phyloP scores from a whole-genome alignment of 2,329 filamentous ascomycete genomes.

The Phialophora macrospora region DNA sequence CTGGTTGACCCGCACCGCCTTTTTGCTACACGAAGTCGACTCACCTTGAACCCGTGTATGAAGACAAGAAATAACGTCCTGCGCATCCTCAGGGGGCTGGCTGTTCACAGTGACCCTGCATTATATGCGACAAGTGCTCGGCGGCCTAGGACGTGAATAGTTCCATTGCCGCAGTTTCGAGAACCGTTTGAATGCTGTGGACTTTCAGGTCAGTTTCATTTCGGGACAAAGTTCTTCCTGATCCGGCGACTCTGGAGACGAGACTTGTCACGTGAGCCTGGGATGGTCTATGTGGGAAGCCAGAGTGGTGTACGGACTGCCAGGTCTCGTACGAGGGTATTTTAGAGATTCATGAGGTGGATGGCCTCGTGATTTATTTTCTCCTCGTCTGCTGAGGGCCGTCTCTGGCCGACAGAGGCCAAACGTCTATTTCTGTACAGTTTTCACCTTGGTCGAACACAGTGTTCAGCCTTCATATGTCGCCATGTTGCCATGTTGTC shows the following conservation, averaged over 20 bases:
- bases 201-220: background rate
- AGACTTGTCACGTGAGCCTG: background rate
- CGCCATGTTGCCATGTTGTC: conserved; percentile 13
- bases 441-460: conserved; percentile 9
- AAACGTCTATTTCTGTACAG: conserved; percentile 32
- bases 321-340: background rate
- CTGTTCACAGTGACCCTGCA: conserved; percentile 25
- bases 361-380: background rate
- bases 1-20: background rate
- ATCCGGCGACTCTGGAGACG: background rate
- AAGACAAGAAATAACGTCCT: conserved; percentile 55
- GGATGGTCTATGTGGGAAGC: background rate
- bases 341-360: background rate
- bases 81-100: conserved; percentile 45
- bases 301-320: background rate
- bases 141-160: background rate
- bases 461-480: conserved; percentile 6
- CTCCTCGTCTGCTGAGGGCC: background rate
- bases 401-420: conserved; percentile 1
- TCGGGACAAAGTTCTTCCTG: background rate
- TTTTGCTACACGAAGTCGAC: conserved; percentile 8
- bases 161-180: background rate
- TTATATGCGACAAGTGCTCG: conserved; percentile 18
- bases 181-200: background rate
- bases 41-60: conserved; percentile 56